Conservation (phyloP, 768 basidiomycete genomes). For the Kwoniella bestiolae region DNA sequence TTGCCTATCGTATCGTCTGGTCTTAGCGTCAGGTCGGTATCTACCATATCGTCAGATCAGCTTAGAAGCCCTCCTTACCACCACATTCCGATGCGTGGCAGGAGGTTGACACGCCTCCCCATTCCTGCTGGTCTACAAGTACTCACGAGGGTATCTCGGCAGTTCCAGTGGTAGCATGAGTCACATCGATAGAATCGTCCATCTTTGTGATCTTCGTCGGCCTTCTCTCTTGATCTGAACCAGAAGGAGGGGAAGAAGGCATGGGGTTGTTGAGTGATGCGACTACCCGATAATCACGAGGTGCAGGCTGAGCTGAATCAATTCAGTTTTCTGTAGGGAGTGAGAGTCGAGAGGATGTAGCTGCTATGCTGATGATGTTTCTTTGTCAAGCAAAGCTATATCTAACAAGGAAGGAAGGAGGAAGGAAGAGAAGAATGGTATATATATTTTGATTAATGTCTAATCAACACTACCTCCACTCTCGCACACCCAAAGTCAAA, state of each 20-base stretch:
- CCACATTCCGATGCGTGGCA: too few species aligned
- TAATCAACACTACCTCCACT: conserved; percentile 8
- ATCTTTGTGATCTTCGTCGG: conserved; percentile 48
- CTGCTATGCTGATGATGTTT: not conserved
- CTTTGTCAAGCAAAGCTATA: not conserved
- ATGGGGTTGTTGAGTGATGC: conserved; percentile 1
- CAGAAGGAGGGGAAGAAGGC: conserved; percentile 15
- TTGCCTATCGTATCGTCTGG: conserved; percentile 92
- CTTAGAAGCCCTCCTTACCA: not conserved
- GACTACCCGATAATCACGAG: not conserved
- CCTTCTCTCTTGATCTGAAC: conserved; percentile 23
- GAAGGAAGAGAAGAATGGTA: not conserved
- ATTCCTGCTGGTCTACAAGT: too few species aligned
- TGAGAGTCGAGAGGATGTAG: not conserved
- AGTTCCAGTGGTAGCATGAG: conserved; percentile 43
- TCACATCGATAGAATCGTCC: conserved; percentile 51
- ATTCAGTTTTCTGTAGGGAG: not conserved
- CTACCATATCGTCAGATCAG: conserved; percentile 51
- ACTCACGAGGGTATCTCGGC: conserved; percentile 49
- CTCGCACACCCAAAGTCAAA: not conserved
- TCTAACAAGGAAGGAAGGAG: not conserved
- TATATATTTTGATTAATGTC: not conserved
- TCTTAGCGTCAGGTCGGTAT: conserved; percentile 78
- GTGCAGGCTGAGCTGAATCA: not conserved
- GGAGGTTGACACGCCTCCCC: not conserved